Evolutionary conservation across 129 eudicot genomes (phyloP), one percentile per base, ranked within the genome.

Genomic region (Calendula officinalis): DNA sequence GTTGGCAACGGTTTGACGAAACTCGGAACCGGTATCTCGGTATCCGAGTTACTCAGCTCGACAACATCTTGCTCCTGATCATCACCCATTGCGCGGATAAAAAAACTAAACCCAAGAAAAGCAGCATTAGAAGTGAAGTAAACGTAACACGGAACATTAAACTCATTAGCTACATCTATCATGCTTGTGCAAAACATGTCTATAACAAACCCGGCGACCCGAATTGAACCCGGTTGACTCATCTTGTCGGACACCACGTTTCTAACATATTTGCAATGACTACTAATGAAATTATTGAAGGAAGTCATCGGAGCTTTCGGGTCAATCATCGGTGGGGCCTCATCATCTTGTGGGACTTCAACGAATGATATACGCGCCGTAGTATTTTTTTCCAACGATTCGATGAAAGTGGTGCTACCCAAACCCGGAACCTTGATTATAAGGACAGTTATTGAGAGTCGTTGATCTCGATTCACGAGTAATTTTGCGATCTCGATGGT

Each of bases 401-500:
- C 52, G 27, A 64, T 59, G 71, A 73, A 77, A 51, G 78, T 58
- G 6, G 57, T 27, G 44, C 56, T 33, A 6, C 67, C 73, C 4
- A 53, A 48, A 42, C 46, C 32, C 37, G 62, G 62, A 5, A 78
- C 80, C 32, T 61, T 72, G 43, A 80, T 71, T 27, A 82, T 46
- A 32, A 82, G 77, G 33, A 82, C 64, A 12, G 74, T 65, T 17
- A 81, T 27, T 0, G 72, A 59, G 48, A 81, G 67, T 0, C 49
- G 58, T 14, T 63, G 70, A 14, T 82, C 69, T 33, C 80, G 71
- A 16, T 52, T 30, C 16, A 67, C 67, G 1, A 82, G 67, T 9
- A 78, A 64, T 40, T 78, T 82, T 36, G 87, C 87, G 3, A 82
- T 43, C 78, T 82, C 76, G 37, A 78, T 49, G 2, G 73, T 75